phyloP scores from a whole-genome alignment of 208 protist genomes.

The Balamuthia mandrillaris region DNA sequence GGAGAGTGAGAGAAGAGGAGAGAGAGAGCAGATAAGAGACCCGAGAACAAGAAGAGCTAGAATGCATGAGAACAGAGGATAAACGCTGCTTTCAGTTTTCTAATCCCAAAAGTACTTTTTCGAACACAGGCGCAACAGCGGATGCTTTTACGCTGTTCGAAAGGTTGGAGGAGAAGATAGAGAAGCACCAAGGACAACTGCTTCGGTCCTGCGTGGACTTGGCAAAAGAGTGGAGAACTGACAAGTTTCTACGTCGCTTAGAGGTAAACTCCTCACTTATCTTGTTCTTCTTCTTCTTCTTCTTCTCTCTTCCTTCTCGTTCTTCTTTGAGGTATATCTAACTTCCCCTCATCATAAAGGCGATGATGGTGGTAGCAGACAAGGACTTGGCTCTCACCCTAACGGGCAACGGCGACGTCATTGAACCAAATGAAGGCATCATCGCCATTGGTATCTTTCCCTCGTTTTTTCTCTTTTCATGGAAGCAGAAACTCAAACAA shows the following conservation, averaged over 20 bases:
- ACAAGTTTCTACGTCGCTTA: constrained; percentile 49
- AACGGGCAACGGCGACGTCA: constrained; percentile 41
- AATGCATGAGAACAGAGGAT: too few relatives aligned
- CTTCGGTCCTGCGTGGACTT: constrained; percentile 48
- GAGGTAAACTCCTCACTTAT: not conserved
- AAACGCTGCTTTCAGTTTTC: too few relatives aligned
- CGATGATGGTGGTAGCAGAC: constrained; percentile 47
- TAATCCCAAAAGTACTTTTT: too few relatives aligned
- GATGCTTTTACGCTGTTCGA: constrained; percentile 50
- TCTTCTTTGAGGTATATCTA: not conserved
- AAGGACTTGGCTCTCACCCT: constrained; percentile 41
- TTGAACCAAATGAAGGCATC: constrained; percentile 45
- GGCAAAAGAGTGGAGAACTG: constrained; percentile 53
- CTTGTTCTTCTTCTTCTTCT: not conserved
- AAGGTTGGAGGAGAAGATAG: constrained; percentile 39
- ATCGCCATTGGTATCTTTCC: not conserved
- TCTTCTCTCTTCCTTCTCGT: too few relatives aligned
- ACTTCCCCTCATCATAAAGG: too few relatives aligned
- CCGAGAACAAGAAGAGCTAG: too few relatives aligned
- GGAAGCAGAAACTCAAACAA: too few relatives aligned
- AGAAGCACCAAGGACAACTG: constrained; percentile 47
- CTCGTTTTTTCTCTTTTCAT: not conserved
- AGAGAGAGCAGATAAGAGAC: too few relatives aligned
- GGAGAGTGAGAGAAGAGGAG: too few relatives aligned
- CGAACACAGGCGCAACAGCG: not conserved